Base-by-base conservation (phyloP, 495 filamentous ascomycete genomes). In the Xylaria nigripes region DNA sequence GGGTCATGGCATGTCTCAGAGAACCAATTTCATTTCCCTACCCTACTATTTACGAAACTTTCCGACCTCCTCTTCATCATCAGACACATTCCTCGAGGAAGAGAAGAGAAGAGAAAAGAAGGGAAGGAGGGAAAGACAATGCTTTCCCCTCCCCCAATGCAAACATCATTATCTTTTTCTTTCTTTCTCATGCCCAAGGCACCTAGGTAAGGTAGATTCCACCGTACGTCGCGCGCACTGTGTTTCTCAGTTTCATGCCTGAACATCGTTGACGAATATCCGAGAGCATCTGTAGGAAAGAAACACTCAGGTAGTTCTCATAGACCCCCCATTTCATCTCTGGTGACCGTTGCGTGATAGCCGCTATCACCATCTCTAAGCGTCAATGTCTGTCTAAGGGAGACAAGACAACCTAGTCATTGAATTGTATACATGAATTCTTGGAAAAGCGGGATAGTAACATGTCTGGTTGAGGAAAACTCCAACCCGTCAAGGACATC, bases 311-410 rank as follows among this genome's bases (percentile, higher is more conserved):
- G 9, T 30, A 34, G 25, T n/a, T 1, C 6, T 2, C 8, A 42
- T 34, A 19, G 51, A n/a, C 16, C 23, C 51, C 24, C 42, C 32
- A 30, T 54, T 36, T 48, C 32, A 30, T 54, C 44, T 23, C 30
- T 22, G 46, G 21, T 46, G 49, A 23, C 25, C 24, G 38, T 41
- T 42, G 18, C 32, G 36, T 42, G 16, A 51, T 18, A 32, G n/a
- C 22, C 21, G 40, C 15, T 1, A 43, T 38, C 41, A 38, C 29
- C 18, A 53, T 34, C 15, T 45, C 13, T 42, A 30, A 45, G 42
- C 25, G 18, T 45, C 40, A 18, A 8, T 13, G 49, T 42, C 12
- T 32, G 40, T 34, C 9, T 51, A 21, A 34, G 32, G 7, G 10
- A 27, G 6, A 18, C 19, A 10, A 29, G 5, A 21, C 24, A 8